Conservation (phyloP, 371 early-diverging fungal genomes). For the Syncephalastrum contaminatum region DNA sequence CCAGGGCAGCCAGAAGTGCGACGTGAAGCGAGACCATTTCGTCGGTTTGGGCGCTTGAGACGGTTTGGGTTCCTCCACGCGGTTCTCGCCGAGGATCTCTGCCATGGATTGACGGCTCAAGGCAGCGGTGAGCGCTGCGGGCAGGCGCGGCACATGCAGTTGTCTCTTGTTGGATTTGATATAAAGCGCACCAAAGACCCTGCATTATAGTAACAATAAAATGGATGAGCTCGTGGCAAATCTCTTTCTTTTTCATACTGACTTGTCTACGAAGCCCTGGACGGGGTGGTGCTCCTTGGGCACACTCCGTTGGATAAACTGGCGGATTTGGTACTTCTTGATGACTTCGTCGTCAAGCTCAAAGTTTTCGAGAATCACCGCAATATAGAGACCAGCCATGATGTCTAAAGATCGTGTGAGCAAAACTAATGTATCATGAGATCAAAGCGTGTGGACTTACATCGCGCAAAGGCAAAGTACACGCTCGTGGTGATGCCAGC, state of each 20-base stretch:
- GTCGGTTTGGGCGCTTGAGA: too few species aligned
- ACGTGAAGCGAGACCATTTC: too few species aligned
- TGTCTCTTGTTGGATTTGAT: slow-evolving; percentile 30
- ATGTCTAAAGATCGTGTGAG: slow-evolving; percentile 33
- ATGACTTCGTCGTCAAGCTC: slow-evolving; percentile 62
- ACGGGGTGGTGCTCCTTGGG: slow-evolving; percentile 31
- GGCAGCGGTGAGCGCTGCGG: slow-evolving; percentile 40
- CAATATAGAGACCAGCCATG: slow-evolving; percentile 64
- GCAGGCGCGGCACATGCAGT: slow-evolving; percentile 42
- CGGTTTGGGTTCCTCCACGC: too few species aligned
- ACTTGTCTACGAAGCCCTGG: slow-evolving; percentile 32
- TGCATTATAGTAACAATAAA: background rate
- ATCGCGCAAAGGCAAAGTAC: slow-evolving; percentile 58
- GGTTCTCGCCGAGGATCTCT: slow-evolving; percentile 15
- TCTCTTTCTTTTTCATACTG: background rate
- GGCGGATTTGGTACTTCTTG: slow-evolving; percentile 56
- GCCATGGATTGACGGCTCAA: slow-evolving; percentile 23
- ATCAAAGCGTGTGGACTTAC: slow-evolving; percentile 24
- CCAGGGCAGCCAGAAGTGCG: too few species aligned
- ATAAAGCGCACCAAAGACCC: slow-evolving; percentile 32
- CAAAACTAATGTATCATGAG: background rate
- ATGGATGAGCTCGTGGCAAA: background rate
- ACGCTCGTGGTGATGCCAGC: slow-evolving; percentile 46
- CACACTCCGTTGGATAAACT: slow-evolving; percentile 49
- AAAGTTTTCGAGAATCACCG: slow-evolving; percentile 65